phyloP scores from a whole-genome alignment of 345 rosid species.

The Firmiana major region DNA sequence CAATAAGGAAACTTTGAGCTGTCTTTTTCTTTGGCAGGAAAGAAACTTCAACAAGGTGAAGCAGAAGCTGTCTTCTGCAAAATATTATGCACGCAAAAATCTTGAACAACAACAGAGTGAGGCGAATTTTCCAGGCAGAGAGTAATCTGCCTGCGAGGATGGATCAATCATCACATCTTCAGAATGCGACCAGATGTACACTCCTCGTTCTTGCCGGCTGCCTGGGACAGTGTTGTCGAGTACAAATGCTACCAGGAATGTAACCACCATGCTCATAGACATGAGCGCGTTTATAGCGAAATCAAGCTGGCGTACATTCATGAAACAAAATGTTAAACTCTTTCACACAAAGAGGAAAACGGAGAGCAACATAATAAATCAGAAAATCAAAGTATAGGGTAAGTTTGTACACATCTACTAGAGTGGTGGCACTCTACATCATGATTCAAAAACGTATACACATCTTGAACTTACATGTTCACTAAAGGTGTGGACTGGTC shows the following conservation, averaged over 20 bases:
- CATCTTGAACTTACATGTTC: constrained; percentile 47
- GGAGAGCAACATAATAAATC: neutral
- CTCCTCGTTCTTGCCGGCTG: constrained; percentile 70
- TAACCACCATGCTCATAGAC: constrained; percentile 92
- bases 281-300: constrained; percentile 70
- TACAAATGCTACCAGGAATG: constrained; percentile 64
- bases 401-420: neutral
- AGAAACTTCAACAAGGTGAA: neutral
- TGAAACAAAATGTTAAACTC: neutral
- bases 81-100: neutral
- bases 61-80: neutral
- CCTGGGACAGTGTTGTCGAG: constrained; percentile 93
- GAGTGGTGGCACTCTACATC: neutral
- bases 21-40: no score
- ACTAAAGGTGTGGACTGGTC: constrained; percentile 59
- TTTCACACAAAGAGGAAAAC: neutral
- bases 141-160: constrained; percentile 62
- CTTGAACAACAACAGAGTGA: constrained; percentile 39
- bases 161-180: constrained; percentile 64
- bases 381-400: neutral
- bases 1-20: neutral
- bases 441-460: neutral
- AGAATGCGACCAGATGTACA: constrained; percentile 65
- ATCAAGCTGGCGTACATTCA: constrained; percentile 51
- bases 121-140: constrained; percentile 51